Evolutionary conservation across 495 filamentous ascomycete genomes (phyloP).

Genomic region (Geopyxis carbonaria): DNA sequence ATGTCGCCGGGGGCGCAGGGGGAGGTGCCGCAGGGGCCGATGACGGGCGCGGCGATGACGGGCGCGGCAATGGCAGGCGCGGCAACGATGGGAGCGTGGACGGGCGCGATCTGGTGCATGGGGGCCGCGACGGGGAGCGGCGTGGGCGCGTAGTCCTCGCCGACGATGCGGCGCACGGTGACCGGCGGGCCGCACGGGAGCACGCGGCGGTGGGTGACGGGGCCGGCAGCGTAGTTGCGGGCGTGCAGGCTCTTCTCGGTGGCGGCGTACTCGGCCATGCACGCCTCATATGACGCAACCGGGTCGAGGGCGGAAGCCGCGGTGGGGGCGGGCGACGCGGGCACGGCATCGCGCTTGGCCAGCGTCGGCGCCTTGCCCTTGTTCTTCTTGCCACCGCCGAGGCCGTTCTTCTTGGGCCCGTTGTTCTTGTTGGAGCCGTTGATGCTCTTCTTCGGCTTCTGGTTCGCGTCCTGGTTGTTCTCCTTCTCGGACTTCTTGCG

Average conservation of each 20-base stretch:
- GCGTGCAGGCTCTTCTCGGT: background rate
- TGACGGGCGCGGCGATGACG: no score
- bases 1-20: no score
- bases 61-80: no score
- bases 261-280: background rate
- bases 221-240: background rate
- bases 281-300: background rate
- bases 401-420: background rate
- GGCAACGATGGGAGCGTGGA: background rate
- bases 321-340: background rate
- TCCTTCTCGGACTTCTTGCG: conserved; percentile 1
- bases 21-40: no score
- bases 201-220: conserved; percentile 3
- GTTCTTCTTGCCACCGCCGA: background rate
- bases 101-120: background rate
- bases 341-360: background rate
- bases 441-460: background rate
- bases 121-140: background rate
- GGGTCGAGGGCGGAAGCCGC: no score
- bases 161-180: conserved; percentile 4
- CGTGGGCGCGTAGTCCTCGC: background rate
- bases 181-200: conserved; percentile 6
- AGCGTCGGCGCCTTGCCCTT: background rate
- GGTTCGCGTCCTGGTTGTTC: background rate
- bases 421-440: background rate